Conservation (phyloP, 2,329 filamentous ascomycete species). For the Penicillium sp. region DNA sequence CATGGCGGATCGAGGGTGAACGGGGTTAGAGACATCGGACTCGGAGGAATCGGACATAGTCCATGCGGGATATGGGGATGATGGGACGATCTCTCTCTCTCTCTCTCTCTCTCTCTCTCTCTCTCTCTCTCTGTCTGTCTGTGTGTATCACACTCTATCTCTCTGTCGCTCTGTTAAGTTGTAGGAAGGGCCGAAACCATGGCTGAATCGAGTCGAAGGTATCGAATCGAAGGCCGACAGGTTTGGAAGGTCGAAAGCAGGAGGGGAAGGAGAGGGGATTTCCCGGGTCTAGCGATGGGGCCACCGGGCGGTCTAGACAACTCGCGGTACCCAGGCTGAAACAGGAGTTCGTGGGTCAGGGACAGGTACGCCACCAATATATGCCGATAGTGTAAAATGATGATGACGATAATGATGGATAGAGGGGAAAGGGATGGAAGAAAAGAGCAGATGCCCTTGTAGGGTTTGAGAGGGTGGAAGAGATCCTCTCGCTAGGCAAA, state of each 20-base stretch:
- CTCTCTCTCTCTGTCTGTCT: not conserved
- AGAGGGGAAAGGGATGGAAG: not conserved
- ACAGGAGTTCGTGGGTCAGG: constrained; percentile 21
- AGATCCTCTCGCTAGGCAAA: constrained; percentile 1
- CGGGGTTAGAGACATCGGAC: constrained; percentile 35
- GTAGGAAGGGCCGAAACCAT: constrained; percentile 27
- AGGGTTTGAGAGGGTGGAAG: not conserved
- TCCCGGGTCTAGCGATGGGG: constrained; percentile 28
- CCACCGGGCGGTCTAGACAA: constrained; percentile 39
- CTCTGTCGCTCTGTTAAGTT: not conserved
- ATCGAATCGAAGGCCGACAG: constrained; percentile 7
- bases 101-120: too few relatives aligned
- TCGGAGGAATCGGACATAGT: constrained; percentile 40
- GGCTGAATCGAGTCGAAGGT: constrained; percentile 16
- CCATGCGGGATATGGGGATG: constrained; percentile 28
- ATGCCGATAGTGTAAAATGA: too few relatives aligned
- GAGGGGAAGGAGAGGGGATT: constrained; percentile 29
- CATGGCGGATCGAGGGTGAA: constrained; percentile 29
- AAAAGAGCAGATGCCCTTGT: too few relatives aligned
- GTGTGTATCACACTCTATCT: too few relatives aligned
- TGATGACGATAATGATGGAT: not conserved
- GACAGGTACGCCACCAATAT: not conserved
- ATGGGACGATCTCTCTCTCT: not conserved
- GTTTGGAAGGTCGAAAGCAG: constrained; percentile 5
- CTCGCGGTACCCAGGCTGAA: constrained; percentile 25